Base-by-base conservation (phyloP, 2,329 filamentous ascomycete genomes). In the Neonectria faginata region DNA sequence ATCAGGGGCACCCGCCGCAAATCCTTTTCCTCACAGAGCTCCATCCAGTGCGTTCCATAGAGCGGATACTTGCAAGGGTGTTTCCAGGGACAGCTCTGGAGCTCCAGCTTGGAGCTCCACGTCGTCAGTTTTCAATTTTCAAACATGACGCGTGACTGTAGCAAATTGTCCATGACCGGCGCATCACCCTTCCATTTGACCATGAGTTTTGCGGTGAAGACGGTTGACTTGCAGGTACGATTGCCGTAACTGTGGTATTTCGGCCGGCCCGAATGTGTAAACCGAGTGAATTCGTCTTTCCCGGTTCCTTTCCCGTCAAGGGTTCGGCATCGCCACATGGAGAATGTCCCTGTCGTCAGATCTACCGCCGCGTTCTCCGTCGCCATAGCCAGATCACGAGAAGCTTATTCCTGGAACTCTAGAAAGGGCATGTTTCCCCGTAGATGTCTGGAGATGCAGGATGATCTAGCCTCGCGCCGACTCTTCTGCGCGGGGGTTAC, bases 31-130 rank as follows among this genome's bases (percentile, higher is more conserved):
- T 52, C 8, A 18, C 22, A n/a, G 45, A 56, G 53, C 53, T 56
- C 59, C 60, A 53, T 57, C 31, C 60, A 48, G 29, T 5, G 31
- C 48, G 47, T 48, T 48, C 25, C 48, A 48, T 58, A 25, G 60
- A 58, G 60, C 54, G 60, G 60, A 41, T 54, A 58, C 55, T 29
- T 29, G 31, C 55, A 58, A 47, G 60, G 60, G 22, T 42, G 16
- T 33, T 39, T 57, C 53, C 27, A 57, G 45, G 53, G 39, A 52
- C 31, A 31, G 29, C 33, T 47, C 44, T 50, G 55, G 54, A 62
- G 60, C 60, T 62, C 54, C 41, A 8, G 10, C 18, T 10, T 22
- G 36, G 8, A 42, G 39, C n/a, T 42, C 39, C 8, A 42, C 3
- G 8, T 42, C 8, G n/a, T 48, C 31, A 18, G 27, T 29, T 22